phyloP scores from a whole-genome alignment of 2,329 filamentous ascomycete genomes.

The Ceratocystis alfenasii region DNA sequence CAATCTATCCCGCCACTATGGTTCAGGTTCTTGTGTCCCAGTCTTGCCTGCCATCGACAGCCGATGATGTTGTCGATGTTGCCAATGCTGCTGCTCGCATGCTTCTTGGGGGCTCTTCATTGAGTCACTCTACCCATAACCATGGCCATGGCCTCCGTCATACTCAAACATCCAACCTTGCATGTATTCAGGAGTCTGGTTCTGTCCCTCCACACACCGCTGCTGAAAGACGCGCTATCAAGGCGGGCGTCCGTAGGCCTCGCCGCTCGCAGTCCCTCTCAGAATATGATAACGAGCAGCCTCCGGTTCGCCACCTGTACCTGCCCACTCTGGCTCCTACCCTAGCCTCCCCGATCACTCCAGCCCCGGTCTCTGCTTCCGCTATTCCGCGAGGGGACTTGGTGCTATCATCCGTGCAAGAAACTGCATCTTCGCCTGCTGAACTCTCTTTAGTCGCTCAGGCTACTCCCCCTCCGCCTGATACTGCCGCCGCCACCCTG shows the following conservation, averaged over 20 bases:
- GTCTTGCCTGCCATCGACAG: background rate
- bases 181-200: slow-evolving; percentile 2
- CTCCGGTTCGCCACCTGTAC: slow-evolving; percentile 13
- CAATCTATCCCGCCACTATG: background rate
- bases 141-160: background rate
- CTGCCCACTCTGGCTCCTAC: slow-evolving; percentile 10
- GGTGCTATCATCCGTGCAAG: background rate
- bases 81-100: slow-evolving; percentile 16
- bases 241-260: slow-evolving; percentile 14
- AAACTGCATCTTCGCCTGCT: background rate
- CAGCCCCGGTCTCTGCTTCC: background rate
- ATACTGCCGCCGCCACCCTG: slow-evolving; percentile 26
- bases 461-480: slow-evolving; percentile 27
- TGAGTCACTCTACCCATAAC: background rate
- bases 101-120: slow-evolving; percentile 12
- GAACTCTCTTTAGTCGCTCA: slow-evolving; percentile 19
- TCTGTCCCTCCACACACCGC: background rate
- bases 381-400: background rate
- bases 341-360: slow-evolving; percentile 8
- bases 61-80: slow-evolving; percentile 1
- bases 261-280: slow-evolving; percentile 21
- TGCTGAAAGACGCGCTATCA: slow-evolving; percentile 5
- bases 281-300: slow-evolving; percentile 19
- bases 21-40: slow-evolving; percentile 11
- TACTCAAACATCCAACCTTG: background rate